phyloP scores from a whole-genome alignment of 2,329 filamentous ascomycete genomes.

The Balansia obtecta region DNA sequence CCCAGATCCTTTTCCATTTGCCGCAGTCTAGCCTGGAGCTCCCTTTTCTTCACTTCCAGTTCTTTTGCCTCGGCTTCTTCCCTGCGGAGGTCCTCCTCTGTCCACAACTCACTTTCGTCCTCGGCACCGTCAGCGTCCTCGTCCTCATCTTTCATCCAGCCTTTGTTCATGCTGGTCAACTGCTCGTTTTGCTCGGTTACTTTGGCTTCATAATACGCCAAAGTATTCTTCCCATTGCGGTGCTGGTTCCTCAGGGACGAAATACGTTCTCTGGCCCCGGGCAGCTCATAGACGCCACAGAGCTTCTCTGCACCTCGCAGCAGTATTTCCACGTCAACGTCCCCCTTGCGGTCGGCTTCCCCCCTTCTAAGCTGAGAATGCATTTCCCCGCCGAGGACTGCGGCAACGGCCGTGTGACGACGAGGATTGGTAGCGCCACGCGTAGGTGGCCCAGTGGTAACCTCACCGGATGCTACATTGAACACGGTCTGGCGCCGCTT shows the following conservation, averaged over 20 bases:
- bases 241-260: slow-evolving; percentile 58
- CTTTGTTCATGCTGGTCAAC: slow-evolving; percentile 60
- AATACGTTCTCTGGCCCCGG: slow-evolving; percentile 69
- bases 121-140: slow-evolving; percentile 42
- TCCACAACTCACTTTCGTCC: slow-evolving; percentile 38
- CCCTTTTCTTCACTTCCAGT: slow-evolving; percentile 43
- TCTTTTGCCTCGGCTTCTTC: slow-evolving; percentile 56
- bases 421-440: slow-evolving; percentile 38
- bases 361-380: slow-evolving; percentile 62
- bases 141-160: slow-evolving; percentile 42
- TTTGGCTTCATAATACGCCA: slow-evolving; percentile 68
- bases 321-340: slow-evolving; percentile 77
- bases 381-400: slow-evolving; percentile 77
- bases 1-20: slow-evolving; percentile 45
- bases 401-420: slow-evolving; percentile 74
- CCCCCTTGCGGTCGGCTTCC: slow-evolving; percentile 41
- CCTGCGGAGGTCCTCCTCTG: slow-evolving; percentile 53
- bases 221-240: slow-evolving; percentile 56
- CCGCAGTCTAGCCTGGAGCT: slow-evolving; percentile 38
- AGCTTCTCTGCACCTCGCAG: slow-evolving; percentile 82
- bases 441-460: slow-evolving; percentile 43
- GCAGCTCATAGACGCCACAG: slow-evolving; percentile 73
- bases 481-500: slow-evolving; percentile 51
- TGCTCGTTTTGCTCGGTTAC: slow-evolving; percentile 66
- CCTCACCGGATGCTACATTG: slow-evolving; percentile 50